Evolutionary conservation across 805 yeast genomes (phyloP).

Genomic region (Candida sithepensis): DNA sequence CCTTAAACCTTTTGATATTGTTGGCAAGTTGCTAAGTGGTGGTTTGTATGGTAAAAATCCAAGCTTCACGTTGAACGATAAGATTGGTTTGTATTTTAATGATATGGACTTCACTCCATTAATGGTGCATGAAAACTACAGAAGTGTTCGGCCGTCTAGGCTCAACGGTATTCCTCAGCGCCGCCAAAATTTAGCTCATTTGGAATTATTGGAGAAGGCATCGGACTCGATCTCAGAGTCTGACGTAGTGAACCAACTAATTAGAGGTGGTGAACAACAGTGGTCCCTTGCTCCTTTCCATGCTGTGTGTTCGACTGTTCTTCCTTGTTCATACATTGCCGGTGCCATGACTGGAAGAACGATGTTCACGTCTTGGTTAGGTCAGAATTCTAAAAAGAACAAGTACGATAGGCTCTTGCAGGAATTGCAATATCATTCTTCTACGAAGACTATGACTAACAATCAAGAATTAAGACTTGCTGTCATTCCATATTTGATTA

Average conservation of each 20-base stretch:
- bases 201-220: slow-evolving; percentile 68
- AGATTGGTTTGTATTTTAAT: slow-evolving; percentile 85
- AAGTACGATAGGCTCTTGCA: slow-evolving; percentile 78
- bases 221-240: slow-evolving; percentile 85
- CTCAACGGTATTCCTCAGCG: slow-evolving; percentile 18
- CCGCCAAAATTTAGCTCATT: slow-evolving; percentile 44
- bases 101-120: slow-evolving; percentile 93
- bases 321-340: slow-evolving; percentile 71
- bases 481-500: slow-evolving; percentile 63
- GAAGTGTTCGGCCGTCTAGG: slow-evolving; percentile 55
- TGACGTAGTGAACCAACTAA: slow-evolving; percentile 75
- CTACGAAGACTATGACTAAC: slow-evolving; percentile 75
- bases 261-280: slow-evolving; percentile 87
- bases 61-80: slow-evolving; percentile 65
- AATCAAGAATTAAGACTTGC: slow-evolving; percentile 71
- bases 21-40: slow-evolving; percentile 61
- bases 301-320: slow-evolving; percentile 79
- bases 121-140: slow-evolving; percentile 94
- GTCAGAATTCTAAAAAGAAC: slow-evolving; percentile 80
- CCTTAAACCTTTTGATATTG: slow-evolving; percentile 88
- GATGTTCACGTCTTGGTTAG: slow-evolving; percentile 82
- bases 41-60: slow-evolving; percentile 52
- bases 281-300: slow-evolving; percentile 94
- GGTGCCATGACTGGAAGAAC: slow-evolving; percentile 69
- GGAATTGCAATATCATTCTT: slow-evolving; percentile 83